Conservation (phyloP, 78 protist genomes). For the Anaeramoeba flamelloides region DNA sequence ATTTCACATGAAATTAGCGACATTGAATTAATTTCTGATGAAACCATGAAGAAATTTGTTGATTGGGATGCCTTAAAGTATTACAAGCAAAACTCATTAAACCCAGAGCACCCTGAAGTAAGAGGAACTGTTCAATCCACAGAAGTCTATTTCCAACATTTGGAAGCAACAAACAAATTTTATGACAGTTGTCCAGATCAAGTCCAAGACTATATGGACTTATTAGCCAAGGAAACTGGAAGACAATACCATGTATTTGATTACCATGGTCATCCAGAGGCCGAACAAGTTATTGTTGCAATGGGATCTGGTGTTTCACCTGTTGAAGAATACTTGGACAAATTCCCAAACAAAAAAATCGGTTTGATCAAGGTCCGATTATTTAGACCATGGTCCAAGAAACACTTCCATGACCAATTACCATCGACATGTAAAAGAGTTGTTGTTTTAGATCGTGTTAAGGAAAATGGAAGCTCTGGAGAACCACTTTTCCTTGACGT, state of each 20-base stretch:
- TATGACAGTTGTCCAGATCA: slow-evolving; percentile 28
- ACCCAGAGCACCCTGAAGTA: slow-evolving; percentile 33
- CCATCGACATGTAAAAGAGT: slow-evolving; percentile 28
- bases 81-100: slow-evolving; percentile 22
- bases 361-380: slow-evolving; percentile 41
- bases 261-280: slow-evolving; percentile 20
- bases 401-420: slow-evolving; percentile 22
- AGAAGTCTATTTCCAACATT: slow-evolving; percentile 32
- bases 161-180: slow-evolving; percentile 22
- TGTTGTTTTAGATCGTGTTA: slow-evolving; percentile 39
- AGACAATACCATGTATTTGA: slow-evolving; percentile 1
- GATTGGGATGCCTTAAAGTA: slow-evolving; percentile 10
- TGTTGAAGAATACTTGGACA: neutral
- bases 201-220: slow-evolving; percentile 24
- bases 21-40: slow-evolving; percentile 13
- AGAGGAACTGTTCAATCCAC: slow-evolving; percentile 30
- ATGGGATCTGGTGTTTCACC: slow-evolving; percentile 21
- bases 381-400: slow-evolving; percentile 41
- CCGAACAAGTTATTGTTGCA: slow-evolving; percentile 9
- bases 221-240: slow-evolving; percentile 3
- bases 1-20: slow-evolving; percentile 33
- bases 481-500: slow-evolving; percentile 48
- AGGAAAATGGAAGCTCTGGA: slow-evolving; percentile 35
- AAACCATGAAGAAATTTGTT: slow-evolving; percentile 13
- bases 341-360: slow-evolving; percentile 5